phyloP scores from a whole-genome alignment of 2,329 filamentous ascomycete species.

The Diaporthe capsici region DNA sequence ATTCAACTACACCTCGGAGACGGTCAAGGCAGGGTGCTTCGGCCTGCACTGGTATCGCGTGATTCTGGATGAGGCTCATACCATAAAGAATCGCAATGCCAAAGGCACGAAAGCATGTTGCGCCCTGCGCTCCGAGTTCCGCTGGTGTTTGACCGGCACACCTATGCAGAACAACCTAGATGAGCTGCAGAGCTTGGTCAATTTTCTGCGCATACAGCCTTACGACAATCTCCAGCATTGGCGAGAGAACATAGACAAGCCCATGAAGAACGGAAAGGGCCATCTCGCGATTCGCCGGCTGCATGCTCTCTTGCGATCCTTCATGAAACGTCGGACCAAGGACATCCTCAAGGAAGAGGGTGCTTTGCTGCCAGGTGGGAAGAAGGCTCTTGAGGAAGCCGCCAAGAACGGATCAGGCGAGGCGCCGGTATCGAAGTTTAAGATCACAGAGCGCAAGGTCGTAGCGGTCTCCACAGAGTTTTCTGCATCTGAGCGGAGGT shows the following conservation, averaged over 20 bases:
- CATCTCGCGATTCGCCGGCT: slow-evolving; percentile 90
- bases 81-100: slow-evolving; percentile 97
- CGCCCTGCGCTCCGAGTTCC: slow-evolving; percentile 85
- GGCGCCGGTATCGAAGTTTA: slow-evolving; percentile 77
- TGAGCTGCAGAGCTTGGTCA: slow-evolving; percentile 93
- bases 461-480: slow-evolving; percentile 85
- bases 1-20: slow-evolving; percentile 77
- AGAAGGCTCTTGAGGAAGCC: slow-evolving; percentile 61
- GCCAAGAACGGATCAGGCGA: slow-evolving; percentile 63
- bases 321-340: slow-evolving; percentile 99
- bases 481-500: slow-evolving; percentile 82
- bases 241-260: slow-evolving; percentile 91
- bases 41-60: slow-evolving; percentile 95
- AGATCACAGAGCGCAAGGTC: slow-evolving; percentile 92
- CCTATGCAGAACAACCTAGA: slow-evolving; percentile 99
- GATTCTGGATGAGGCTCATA: slow-evolving; percentile 96
- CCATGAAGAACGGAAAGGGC: slow-evolving; percentile 91
- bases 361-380: slow-evolving; percentile 82
- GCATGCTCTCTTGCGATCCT: slow-evolving; percentile 87
- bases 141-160: slow-evolving; percentile 97
- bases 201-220: slow-evolving; percentile 91
- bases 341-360: slow-evolving; percentile 93
- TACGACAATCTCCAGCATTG: slow-evolving; percentile 89
- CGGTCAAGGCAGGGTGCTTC: slow-evolving; percentile 84
- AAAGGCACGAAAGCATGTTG: slow-evolving; percentile 96